Evolutionary conservation across 108 stramenopile genomes (phyloP), one percentile per base, ranked within the genome.

Genomic region (Nitzschia putrida): DNA sequence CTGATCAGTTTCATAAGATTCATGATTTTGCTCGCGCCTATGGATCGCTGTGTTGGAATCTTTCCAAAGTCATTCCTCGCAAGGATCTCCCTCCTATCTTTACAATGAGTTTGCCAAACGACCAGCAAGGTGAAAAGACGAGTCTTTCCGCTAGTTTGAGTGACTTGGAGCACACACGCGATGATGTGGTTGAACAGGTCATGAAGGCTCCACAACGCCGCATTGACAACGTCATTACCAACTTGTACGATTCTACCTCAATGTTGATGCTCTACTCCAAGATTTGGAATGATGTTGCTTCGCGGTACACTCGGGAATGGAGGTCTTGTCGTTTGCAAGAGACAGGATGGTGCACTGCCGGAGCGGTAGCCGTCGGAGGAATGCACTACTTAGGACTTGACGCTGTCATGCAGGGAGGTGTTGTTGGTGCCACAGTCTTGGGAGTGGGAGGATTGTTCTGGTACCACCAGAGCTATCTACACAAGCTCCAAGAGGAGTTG

Each of bases 11-110:
- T 61, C 76, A 90, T 57, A 91, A 85, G 71, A 98, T 99, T 56
- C 98, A 98, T 70, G 99, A 99, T 73, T 99, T 99, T 76, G 99
- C 99, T 13, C 81, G 99, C 23, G 98, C 99, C 23, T 99, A 98
- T 73, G 99, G 99, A 20, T 92, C 92, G 0, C 81, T 98, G 14
- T 98, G 99, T 82, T 99, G 99, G 99, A 98, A 98, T 84, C 79
- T 99, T 20, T 86, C 84, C 76, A 99, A 99, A 86, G 94, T 93
- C 16, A 95, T 94, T 53, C 90, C 88, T 0, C 71, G 88, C n/a
- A 93, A 98, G 73, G 99, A 99, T 77, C 72, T 99, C 26, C 99
- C 99, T 8, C 93, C 95, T 42, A 98, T 99, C 65, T 98, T 95
- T 74, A 99, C 99, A 64, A 99, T 98, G 97, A 98, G 97, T 67